A percentile compares a stretch with the other conserved stretches of the same genome.
phyloP scores from a whole-genome alignment of 306 rosid species.

The Dalbergia oliveri region DNA sequence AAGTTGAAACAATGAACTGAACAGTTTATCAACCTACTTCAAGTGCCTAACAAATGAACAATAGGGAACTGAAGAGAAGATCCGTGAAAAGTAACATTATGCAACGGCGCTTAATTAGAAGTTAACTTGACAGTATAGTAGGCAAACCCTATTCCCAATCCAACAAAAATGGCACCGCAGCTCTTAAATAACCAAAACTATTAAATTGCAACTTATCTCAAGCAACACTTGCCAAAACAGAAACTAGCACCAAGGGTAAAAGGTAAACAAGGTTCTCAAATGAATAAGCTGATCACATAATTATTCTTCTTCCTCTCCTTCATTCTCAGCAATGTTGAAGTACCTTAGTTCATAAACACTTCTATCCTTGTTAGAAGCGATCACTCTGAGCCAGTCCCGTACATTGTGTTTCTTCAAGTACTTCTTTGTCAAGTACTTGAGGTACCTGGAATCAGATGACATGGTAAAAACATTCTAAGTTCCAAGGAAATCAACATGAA shows the following conservation, averaged over 20 bases:
- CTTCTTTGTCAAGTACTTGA: slow-evolving; percentile 62
- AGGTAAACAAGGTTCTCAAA: slow-evolving; percentile 11
- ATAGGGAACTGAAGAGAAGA: neutral
- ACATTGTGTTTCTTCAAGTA: slow-evolving; percentile 65
- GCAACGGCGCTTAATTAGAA: neutral
- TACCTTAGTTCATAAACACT: slow-evolving; percentile 49
- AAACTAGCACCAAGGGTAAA: neutral
- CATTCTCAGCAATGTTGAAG: slow-evolving; percentile 53
- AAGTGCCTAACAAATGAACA: neutral
- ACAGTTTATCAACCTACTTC: neutral
- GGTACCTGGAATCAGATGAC: slow-evolving; percentile 41
- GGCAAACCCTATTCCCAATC: slow-evolving; percentile 15
- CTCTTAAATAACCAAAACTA: slow-evolving; percentile 37
- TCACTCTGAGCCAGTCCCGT: slow-evolving; percentile 63
- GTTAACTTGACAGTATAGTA: neutral
- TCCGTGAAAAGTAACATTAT: neutral
- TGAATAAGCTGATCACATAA: neutral
- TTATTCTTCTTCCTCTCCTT: slow-evolving; percentile 53
- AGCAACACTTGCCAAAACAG: slow-evolving; percentile 16
- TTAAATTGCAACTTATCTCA: slow-evolving; percentile 14
- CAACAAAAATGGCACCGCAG: neutral
- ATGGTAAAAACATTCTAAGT: neutral
- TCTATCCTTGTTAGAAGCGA: slow-evolving; percentile 60
- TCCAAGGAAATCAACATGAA: neutral
- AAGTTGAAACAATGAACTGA: neutral